A percentile compares a stretch with the other conserved stretches of the same genome.
phyloP scores from a whole-genome alignment of 352 stramenopile species.

The Elongisporangium prolatum region DNA sequence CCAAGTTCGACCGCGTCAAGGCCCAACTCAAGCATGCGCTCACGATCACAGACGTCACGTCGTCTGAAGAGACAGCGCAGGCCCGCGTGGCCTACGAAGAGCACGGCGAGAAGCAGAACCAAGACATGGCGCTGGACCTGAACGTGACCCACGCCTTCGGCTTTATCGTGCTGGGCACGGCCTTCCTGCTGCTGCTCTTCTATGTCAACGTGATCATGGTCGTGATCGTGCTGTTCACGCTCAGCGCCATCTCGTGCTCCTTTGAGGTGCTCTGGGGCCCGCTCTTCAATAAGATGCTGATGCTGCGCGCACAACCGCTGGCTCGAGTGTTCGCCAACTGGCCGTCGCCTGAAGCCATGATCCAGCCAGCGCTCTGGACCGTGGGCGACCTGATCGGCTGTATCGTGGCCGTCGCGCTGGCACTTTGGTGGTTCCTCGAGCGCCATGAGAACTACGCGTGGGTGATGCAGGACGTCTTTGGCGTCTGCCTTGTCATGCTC shows the following conservation, averaged over 20 bases:
- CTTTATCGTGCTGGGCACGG: conserved; percentile 90
- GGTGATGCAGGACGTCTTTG: conserved; percentile 93
- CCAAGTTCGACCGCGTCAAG: conserved; percentile 58
- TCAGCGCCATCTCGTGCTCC: conserved; percentile 48
- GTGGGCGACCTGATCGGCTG: conserved; percentile 85
- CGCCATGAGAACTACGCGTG: conserved; percentile 82
- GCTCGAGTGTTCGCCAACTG: conserved; percentile 16
- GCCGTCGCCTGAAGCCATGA: conserved; percentile 28
- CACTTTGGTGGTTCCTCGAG: conserved; percentile 67
- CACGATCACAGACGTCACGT: conserved; percentile 39
- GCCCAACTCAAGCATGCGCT: conserved; percentile 49
- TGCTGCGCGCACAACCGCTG: conserved; percentile 27
- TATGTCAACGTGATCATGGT: conserved; percentile 80
- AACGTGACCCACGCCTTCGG: conserved; percentile 81
- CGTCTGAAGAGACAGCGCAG: conserved; percentile 43
- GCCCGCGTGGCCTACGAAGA: conserved; percentile 48
- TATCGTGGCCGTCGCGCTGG: conserved; percentile 40
- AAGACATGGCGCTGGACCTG: conserved; percentile 85
- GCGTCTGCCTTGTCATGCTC: conserved; percentile 91
- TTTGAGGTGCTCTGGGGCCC: conserved; percentile 59
- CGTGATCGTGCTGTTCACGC: conserved; percentile 62
- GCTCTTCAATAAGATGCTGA: conserved; percentile 39
- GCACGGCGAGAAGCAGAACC: conserved; percentile 34
- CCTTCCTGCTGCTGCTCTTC: conserved; percentile 90
- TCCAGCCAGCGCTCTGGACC: conserved; percentile 63